Evolutionary conservation across 208 protist genomes (phyloP).

Genomic region (Acanthamoeba castellanii): DNA sequence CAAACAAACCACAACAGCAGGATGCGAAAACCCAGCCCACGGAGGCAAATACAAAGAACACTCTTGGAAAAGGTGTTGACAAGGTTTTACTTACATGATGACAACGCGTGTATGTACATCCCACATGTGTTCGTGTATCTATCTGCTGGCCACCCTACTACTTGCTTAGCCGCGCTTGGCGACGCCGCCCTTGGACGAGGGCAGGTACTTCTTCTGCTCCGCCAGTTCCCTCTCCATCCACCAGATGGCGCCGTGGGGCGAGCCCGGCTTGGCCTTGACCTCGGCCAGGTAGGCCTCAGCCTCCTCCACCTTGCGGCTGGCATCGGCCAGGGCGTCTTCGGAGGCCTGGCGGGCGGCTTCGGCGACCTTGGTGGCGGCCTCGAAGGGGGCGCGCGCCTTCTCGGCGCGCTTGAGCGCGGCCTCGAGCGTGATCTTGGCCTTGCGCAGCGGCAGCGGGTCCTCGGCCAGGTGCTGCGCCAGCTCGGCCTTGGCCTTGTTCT

Average conservation of each 20-base stretch:
- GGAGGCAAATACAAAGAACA: no score
- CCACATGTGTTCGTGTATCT: no score
- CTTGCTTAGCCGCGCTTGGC: background rate
- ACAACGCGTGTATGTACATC: no score
- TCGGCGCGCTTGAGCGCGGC: slow-evolving; percentile 43
- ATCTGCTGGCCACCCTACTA: no score
- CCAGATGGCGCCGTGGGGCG: slow-evolving; percentile 70
- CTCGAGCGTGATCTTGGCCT: slow-evolving; percentile 69
- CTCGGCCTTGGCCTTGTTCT: slow-evolving; percentile 71
- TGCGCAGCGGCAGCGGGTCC: slow-evolving; percentile 45
- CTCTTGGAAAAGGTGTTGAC: no score
- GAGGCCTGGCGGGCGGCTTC: slow-evolving; percentile 34
- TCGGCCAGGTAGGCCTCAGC: slow-evolving; percentile 71
- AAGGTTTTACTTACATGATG: no score
- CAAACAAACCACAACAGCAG: no score
- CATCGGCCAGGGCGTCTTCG: slow-evolving; percentile 3
- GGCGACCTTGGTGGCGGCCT: no score
- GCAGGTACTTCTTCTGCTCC: slow-evolving; percentile 79
- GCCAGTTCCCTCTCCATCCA: slow-evolving; percentile 78
- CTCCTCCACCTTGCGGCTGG: slow-evolving; percentile 29
- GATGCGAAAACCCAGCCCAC: no score
- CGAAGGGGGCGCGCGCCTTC: slow-evolving; percentile 72
- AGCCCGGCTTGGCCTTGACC: no score
- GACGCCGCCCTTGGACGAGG: slow-evolving; percentile 74
- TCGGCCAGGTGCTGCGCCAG: slow-evolving; percentile 67